phyloP scores from a whole-genome alignment of 768 basidiomycete genomes.

The Mycena maculata region DNA sequence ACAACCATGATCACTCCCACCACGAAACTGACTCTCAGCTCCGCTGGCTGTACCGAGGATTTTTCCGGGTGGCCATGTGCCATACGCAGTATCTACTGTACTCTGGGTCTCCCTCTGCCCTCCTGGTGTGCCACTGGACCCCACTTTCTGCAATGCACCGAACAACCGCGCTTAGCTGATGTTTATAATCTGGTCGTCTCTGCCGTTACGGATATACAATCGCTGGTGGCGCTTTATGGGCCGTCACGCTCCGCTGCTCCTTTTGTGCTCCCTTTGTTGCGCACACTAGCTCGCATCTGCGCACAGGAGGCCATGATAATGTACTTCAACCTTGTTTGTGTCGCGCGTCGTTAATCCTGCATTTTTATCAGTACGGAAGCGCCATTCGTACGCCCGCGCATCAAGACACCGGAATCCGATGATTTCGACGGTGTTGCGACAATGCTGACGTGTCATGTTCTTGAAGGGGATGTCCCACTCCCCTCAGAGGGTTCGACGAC shows the following conservation, averaged over 20 bases:
- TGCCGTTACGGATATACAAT: slow-evolving; percentile 4
- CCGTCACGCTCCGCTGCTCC: slow-evolving; percentile 5
- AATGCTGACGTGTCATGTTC: slow-evolving; percentile 26
- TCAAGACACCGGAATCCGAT: neutral
- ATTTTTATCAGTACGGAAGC: neutral
- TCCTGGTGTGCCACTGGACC: too few species aligned
- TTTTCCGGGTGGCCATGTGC: too few species aligned
- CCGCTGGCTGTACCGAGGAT: too few species aligned
- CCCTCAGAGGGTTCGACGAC: neutral
- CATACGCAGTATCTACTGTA: too few species aligned
- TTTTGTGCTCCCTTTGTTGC: neutral
- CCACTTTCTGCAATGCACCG: neutral
- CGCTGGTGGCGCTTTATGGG: slow-evolving; percentile 5
- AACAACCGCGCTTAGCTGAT: neutral
- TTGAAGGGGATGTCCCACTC: neutral
- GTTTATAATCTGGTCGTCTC: neutral
- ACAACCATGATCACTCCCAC: too few species aligned
- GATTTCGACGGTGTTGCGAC: slow-evolving; percentile 3
- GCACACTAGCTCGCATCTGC: neutral
- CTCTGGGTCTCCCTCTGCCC: too few species aligned
- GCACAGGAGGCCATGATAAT: neutral
- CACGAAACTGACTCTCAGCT: too few species aligned
- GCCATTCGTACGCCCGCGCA: neutral
- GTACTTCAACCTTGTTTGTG: neutral
- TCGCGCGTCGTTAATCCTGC: neutral